phyloP scores from a whole-genome alignment of 495 filamentous ascomycete species.

The Chaetomium tenue region DNA sequence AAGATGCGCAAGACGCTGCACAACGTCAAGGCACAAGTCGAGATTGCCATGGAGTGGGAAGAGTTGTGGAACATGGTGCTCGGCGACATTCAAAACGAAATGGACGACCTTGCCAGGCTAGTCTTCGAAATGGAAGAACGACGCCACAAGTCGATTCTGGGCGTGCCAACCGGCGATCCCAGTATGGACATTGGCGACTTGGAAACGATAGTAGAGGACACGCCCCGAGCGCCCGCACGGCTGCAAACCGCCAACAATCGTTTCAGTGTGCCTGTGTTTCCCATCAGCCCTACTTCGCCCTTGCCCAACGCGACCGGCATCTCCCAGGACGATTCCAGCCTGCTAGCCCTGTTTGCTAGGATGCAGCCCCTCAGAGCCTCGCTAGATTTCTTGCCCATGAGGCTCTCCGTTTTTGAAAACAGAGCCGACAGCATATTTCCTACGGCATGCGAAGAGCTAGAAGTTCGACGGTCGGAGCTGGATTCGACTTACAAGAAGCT shows the following conservation, averaged over 20 bases:
- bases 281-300: constrained; percentile 55
- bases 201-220: constrained; percentile 91
- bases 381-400: constrained; percentile 95
- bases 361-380: constrained; percentile 94
- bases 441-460: constrained; percentile 84
- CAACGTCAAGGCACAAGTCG: constrained; percentile 82
- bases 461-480: constrained; percentile 63
- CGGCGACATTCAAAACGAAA: constrained; percentile 87
- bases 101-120: constrained; percentile 75
- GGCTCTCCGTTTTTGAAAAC: constrained; percentile 76
- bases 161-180: constrained; percentile 52
- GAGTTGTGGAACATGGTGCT: constrained; percentile 92
- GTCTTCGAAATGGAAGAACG: constrained; percentile 98
- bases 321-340: constrained; percentile 72
- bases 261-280: constrained; percentile 62
- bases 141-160: constrained; percentile 68
- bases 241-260: constrained; percentile 54
- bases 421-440: constrained; percentile 77
- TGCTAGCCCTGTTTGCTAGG: constrained; percentile 84
- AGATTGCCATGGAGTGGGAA: constrained; percentile 98
- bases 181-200: constrained; percentile 83
- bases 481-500: constrained; percentile 80
- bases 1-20: constrained; percentile 72
- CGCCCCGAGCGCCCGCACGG: constrained; percentile 55
- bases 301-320: constrained; percentile 57